Evolutionary conservation across 495 filamentous ascomycete genomes (phyloP).

Genomic region (Venustampulla echinocandica): DNA sequence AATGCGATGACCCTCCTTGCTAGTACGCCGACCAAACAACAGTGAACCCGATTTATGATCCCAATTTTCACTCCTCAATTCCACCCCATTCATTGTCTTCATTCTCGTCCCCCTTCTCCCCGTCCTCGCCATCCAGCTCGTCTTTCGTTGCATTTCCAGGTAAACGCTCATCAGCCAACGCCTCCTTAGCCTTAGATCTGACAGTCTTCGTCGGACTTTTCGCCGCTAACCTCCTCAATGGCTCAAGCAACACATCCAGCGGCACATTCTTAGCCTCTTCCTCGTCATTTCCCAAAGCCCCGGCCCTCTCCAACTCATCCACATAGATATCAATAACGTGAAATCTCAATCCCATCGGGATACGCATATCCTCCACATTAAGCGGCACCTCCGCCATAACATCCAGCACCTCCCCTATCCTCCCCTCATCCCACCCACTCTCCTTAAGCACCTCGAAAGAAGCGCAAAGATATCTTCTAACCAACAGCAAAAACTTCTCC

Average conservation of each 20-base stretch:
- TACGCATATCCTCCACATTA: conserved; percentile 34
- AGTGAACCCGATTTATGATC: too few relatives aligned
- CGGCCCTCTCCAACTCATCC: conserved; percentile 68
- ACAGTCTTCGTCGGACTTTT: conserved; percentile 64
- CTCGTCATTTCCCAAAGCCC: conserved; percentile 41
- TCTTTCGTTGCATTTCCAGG: conserved; percentile 35
- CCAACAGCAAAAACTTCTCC: conserved; percentile 86
- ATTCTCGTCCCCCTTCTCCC: conserved; percentile 36
- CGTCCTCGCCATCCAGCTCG: conserved; percentile 24
- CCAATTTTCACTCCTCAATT: conserved; percentile 54
- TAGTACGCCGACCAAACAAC: too few relatives aligned
- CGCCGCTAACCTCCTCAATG: conserved; percentile 45
- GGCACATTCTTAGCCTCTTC: conserved; percentile 29
- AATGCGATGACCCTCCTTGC: too few relatives aligned
- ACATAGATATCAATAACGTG: conserved; percentile 90
- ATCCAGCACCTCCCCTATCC: conserved; percentile 18
- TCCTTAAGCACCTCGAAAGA: conserved; percentile 49
- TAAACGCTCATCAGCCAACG: conserved; percentile 67
- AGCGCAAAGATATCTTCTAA: conserved; percentile 65
- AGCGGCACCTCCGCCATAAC: conserved; percentile 35
- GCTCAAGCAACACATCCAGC: conserved; percentile 47
- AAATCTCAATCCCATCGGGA: conserved; percentile 75
- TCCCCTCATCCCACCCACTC: conserved; percentile 27
- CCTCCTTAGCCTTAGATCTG: conserved; percentile 59
- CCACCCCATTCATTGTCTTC: conserved; percentile 57